Evolutionary conservation across 2,329 filamentous ascomycete species (phyloP), one percentile per base, ranked within the genome.

Genomic region (Ophiocordyceps camponoti-floridani): DNA sequence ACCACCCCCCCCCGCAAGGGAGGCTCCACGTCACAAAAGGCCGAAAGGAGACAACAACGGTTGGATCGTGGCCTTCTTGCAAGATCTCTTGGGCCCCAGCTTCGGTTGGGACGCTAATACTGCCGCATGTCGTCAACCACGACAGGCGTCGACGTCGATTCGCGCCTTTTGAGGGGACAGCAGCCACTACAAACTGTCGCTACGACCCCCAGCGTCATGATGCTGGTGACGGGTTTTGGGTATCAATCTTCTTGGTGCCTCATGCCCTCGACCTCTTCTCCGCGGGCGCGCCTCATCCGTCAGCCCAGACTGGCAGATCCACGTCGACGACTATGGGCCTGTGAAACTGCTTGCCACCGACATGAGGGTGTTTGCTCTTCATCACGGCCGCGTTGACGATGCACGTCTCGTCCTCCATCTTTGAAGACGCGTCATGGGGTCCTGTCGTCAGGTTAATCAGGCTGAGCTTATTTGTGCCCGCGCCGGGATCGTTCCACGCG

Each of bases 321-420:
- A 93, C 55, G 56, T 94, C 84, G 12, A 94, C 77, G n/a, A 93
- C 79, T 51, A 93, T 81, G 18, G 85, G 80, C 56, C 87, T 84
- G 60, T 88, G 78, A 61, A 83, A 77, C 48, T 62, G 68, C 58
- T 79, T 83, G 14, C 75, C 75, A 2, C 67, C 70, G 1, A 52
- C 53, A 49, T 82, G 77, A 43, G 79, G 79, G 61, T 75, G 79
- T 48, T 73, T 78, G 19, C 69, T 77, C 40, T 76, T 77, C 68
- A 82, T 73, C 49, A 88, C 78, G 18, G 84, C 78, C 27, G 83
- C 83, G 62, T 94, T 93, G 52, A 91, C 72, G 44, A 93, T 65
- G 56, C 79, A 88, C 1, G 84, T 91, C 63, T 89, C 82, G 41
- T 67, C 64, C 50, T 62, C 56, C 28, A 67, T 58, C 3, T 64